phyloP scores from a whole-genome alignment of 2,329 filamentous ascomycete genomes.

The Claviceps cyperi region DNA sequence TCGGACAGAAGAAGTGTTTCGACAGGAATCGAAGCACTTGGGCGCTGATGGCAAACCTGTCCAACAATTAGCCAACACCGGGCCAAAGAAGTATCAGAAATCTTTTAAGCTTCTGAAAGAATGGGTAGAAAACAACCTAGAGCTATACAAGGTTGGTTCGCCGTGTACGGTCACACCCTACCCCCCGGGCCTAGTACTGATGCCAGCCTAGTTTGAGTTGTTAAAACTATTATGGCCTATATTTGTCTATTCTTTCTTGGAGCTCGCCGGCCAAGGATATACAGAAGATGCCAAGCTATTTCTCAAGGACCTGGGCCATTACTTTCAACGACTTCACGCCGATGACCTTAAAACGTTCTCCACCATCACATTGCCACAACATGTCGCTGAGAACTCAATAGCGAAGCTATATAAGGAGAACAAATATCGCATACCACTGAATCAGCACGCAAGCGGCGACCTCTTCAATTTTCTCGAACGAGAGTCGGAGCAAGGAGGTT shows the following conservation, averaged over 20 bases:
- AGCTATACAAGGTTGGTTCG: slow-evolving; percentile 68
- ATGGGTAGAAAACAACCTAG: slow-evolving; percentile 85
- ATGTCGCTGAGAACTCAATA: slow-evolving; percentile 62
- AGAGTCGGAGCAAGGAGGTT: slow-evolving; percentile 69
- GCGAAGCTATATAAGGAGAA: slow-evolving; percentile 71
- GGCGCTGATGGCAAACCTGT: slow-evolving; percentile 70
- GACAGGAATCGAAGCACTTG: slow-evolving; percentile 75
- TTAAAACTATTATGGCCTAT: slow-evolving; percentile 80
- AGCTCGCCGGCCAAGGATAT: slow-evolving; percentile 60
- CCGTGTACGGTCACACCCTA: background rate
- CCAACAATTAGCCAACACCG: slow-evolving; percentile 50
- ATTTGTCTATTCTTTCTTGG: slow-evolving; percentile 85
- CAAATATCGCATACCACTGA: slow-evolving; percentile 84
- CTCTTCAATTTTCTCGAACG: slow-evolving; percentile 80
- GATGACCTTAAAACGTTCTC: slow-evolving; percentile 70
- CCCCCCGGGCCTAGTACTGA: background rate
- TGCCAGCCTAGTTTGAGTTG: slow-evolving; percentile 54
- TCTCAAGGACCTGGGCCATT: slow-evolving; percentile 48
- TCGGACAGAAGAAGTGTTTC: slow-evolving; percentile 79
- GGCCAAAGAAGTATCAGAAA: slow-evolving; percentile 62
- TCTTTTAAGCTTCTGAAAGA: slow-evolving; percentile 59
- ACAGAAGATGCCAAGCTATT: slow-evolving; percentile 59
- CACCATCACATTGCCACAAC: slow-evolving; percentile 59
- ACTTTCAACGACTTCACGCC: slow-evolving; percentile 64
- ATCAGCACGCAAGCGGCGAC: slow-evolving; percentile 66